Conservation (phyloP, 1,139 yeast species). For the Suhomyces bolitotheri region DNA sequence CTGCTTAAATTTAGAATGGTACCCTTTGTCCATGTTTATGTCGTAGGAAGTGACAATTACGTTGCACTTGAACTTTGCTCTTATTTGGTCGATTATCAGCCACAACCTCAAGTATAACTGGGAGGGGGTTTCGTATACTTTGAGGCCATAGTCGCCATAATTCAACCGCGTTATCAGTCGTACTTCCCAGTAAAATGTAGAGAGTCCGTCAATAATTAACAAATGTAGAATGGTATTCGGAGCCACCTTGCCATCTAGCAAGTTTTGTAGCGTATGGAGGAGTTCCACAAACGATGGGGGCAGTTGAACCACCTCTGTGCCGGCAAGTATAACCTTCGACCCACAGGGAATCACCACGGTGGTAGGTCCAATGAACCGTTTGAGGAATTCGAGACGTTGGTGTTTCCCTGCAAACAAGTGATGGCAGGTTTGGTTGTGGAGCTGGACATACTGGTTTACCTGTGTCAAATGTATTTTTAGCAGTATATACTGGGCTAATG, state of each 20-base stretch:
- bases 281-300: constrained; percentile 3
- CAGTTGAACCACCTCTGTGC: neutral
- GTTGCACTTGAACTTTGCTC: constrained; percentile 28
- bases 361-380: neutral
- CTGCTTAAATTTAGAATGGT: constrained; percentile 16
- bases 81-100: constrained; percentile 16
- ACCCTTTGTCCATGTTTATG: constrained; percentile 33
- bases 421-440: constrained; percentile 13
- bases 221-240: constrained; percentile 17
- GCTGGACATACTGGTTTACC: neutral
- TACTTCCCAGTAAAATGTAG: constrained; percentile 38
- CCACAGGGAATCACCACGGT: constrained; percentile 12
- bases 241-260: constrained; percentile 5
- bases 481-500: neutral
- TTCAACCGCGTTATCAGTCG: constrained; percentile 19
- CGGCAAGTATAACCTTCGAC: neutral
- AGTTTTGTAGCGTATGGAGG: neutral
- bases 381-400: too few relatives aligned
- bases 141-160: constrained; percentile 16
- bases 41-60: constrained; percentile 39
- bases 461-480: neutral
- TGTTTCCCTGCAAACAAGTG: constrained; percentile 7
- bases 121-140: constrained; percentile 9
- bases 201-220: constrained; percentile 28
- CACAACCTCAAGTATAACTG: constrained; percentile 21